Evolutionary conservation across 208 protist species (phyloP).

Genomic region (Acanthamoeba castellanii): DNA sequence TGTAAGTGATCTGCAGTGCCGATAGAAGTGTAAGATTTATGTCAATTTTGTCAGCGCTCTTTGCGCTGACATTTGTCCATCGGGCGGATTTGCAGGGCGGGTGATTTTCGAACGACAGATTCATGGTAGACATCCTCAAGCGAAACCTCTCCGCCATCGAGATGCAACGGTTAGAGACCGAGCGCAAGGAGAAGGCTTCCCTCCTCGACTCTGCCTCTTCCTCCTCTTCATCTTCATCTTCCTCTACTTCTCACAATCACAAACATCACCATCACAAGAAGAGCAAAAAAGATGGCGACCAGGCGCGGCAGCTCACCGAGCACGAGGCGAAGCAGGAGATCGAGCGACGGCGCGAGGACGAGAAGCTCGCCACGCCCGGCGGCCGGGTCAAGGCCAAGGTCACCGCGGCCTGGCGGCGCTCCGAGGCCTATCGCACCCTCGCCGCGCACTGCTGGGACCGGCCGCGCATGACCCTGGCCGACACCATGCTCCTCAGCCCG

Average conservation of each 20-base stretch:
- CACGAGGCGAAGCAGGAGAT: constrained; percentile 36
- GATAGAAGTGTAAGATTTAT: too few species aligned
- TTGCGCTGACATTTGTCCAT: too few species aligned
- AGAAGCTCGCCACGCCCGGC: background rate
- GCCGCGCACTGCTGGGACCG: constrained; percentile 70
- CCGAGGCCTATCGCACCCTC: background rate
- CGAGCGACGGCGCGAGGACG: background rate
- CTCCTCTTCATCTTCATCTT: background rate
- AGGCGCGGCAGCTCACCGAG: background rate
- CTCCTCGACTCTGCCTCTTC: background rate
- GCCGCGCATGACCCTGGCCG: constrained; percentile 67
- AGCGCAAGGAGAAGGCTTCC: background rate
- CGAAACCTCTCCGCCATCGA: background rate
- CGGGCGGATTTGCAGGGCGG: too few species aligned
- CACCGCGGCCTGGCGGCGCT: background rate
- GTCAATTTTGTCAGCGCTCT: too few species aligned
- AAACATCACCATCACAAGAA: background rate
- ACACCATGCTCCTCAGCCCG: constrained; percentile 73
- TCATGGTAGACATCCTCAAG: background rate
- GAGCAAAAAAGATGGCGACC: background rate
- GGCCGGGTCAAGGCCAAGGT: background rate
- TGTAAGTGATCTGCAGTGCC: too few species aligned
- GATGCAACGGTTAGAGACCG: background rate
- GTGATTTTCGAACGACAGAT: background rate
- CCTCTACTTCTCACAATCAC: background rate